These are phyloP conservation scores for Fusarium secorum DNA, from an alignment of 2,329 filamentous ascomycete species.

Conservation along the genomic window DNA sequence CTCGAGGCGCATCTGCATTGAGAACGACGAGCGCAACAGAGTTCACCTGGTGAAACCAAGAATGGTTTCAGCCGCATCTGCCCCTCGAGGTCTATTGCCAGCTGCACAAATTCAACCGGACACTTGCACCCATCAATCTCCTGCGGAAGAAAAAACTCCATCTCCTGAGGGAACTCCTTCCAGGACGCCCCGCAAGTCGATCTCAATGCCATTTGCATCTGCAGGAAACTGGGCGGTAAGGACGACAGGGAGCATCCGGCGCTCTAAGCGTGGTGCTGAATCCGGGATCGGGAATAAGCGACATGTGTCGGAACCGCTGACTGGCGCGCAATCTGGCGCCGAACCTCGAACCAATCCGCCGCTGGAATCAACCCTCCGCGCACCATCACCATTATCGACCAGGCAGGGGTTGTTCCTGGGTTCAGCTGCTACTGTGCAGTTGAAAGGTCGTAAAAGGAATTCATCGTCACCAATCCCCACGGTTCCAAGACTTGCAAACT, in stretches of 20 bases:
- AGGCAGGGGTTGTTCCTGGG: conserved; percentile 38
- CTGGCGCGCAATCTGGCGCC: conserved; percentile 43
- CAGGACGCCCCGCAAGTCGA: conserved; percentile 59
- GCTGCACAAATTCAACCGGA: conserved; percentile 39
- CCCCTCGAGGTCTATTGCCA: conserved; percentile 33
- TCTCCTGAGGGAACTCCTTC: conserved; percentile 52
- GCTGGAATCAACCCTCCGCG: conserved; percentile 37
- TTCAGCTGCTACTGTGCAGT: conserved; percentile 39
- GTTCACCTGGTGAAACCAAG: conserved; percentile 50
- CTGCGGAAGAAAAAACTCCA: conserved; percentile 18
- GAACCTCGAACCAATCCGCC: conserved; percentile 42
- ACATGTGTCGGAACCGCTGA: conserved; percentile 62
- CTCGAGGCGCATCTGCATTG: conserved; percentile 43
- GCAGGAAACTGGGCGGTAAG: conserved; percentile 64
- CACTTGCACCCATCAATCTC: conserved; percentile 5
- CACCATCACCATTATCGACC: conserved; percentile 29
- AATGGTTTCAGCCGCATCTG: conserved; percentile 45
- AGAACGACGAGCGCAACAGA: conserved; percentile 34
- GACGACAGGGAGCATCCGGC: conserved; percentile 61
- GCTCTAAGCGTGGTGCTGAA: conserved; percentile 59
- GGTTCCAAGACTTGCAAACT: conserved; percentile 61
- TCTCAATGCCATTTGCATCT: conserved; percentile 68
- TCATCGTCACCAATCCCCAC: conserved; percentile 65
- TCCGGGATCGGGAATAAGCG: conserved; percentile 55
- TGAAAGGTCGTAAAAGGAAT: conserved; percentile 52